Conservation (phyloP, 1,139 yeast genomes). For the Geotrichum aggregatum region DNA sequence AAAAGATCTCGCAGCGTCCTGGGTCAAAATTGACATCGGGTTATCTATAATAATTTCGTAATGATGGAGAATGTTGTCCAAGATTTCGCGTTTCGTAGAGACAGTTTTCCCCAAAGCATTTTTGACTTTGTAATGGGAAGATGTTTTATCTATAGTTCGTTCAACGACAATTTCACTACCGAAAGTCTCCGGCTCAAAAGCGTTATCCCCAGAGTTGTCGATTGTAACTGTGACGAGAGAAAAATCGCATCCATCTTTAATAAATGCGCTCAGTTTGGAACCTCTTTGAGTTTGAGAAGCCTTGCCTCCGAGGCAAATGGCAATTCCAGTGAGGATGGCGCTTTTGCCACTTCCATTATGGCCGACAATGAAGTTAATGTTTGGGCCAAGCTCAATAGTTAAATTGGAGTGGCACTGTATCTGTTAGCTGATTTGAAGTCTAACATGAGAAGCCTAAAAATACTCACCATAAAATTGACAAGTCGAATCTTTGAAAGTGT, state of each 20-base stretch:
- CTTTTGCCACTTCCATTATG: constrained; percentile 94
- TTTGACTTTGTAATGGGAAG: constrained; percentile 52
- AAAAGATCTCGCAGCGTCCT: constrained; percentile 90
- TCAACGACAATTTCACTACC: constrained; percentile 71
- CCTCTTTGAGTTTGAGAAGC: constrained; percentile 92
- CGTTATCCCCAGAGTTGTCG: constrained; percentile 56
- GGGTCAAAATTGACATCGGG: constrained; percentile 89
- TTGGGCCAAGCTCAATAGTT: constrained; percentile 71
- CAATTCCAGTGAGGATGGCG: constrained; percentile 85
- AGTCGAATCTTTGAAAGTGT: constrained; percentile 30
- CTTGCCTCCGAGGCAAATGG: constrained; percentile 89
- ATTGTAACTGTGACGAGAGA: constrained; percentile 60
- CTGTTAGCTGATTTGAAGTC: neutral
- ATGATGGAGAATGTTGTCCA: constrained; percentile 63
- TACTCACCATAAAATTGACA: constrained; percentile 33
- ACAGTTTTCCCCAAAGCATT: constrained; percentile 50
- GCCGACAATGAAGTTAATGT: constrained; percentile 87
- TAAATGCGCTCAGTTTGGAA: constrained; percentile 59
- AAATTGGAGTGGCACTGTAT: constrained; percentile 71
- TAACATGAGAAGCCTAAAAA: neutral
- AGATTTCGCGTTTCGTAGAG: constrained; percentile 57
- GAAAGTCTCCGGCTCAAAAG: constrained; percentile 58
- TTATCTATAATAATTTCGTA: constrained; percentile 81
- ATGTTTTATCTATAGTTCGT: constrained; percentile 44
- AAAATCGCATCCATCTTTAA: constrained; percentile 69